phyloP scores from a whole-genome alignment of 2,329 filamentous ascomycete genomes.

The Penicillium frequentans region DNA sequence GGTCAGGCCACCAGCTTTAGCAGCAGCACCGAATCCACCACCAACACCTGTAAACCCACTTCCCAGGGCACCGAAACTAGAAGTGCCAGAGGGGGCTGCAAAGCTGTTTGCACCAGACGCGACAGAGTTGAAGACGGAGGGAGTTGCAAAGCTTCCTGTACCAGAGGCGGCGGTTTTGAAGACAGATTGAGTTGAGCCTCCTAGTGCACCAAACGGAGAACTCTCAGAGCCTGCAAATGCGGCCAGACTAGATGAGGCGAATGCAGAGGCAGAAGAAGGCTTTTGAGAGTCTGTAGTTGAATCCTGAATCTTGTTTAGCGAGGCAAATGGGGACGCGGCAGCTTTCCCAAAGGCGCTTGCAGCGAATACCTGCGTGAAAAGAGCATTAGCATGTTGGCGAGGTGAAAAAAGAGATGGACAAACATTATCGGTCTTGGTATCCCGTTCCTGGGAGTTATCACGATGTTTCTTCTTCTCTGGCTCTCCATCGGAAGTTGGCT shows the following conservation, averaged over 20 bases:
- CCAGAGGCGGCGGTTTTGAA: constrained; percentile 33
- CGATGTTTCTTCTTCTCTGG: constrained; percentile 46
- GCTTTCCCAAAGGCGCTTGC: constrained; percentile 46
- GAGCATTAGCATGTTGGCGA: not conserved
- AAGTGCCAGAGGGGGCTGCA: constrained; percentile 30
- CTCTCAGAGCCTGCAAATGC: constrained; percentile 61
- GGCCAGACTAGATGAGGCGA: constrained; percentile 68
- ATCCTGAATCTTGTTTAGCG: constrained; percentile 30
- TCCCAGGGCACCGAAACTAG: constrained; percentile 41
- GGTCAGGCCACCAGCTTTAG: constrained; percentile 51
- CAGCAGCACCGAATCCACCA: constrained; percentile 52
- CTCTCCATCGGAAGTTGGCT: constrained; percentile 28
- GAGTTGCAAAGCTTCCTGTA: constrained; percentile 27
- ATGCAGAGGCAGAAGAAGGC: constrained; percentile 60
- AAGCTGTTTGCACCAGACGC: constrained; percentile 26
- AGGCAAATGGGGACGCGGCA: constrained; percentile 46
- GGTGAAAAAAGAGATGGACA: not conserved
- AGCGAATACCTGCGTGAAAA: constrained; percentile 17
- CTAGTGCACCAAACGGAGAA: constrained; percentile 65
- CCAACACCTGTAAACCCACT: constrained; percentile 40
- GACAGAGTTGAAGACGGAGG: constrained; percentile 44
- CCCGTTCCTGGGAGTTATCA: constrained; percentile 42
- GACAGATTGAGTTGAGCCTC: constrained; percentile 46
- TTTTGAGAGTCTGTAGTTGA: constrained; percentile 28
- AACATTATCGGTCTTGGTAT: constrained; percentile 28